Evolutionary conservation across 2,329 filamentous ascomycete genomes (phyloP).

Genomic region (Fusarium heterosporum): DNA sequence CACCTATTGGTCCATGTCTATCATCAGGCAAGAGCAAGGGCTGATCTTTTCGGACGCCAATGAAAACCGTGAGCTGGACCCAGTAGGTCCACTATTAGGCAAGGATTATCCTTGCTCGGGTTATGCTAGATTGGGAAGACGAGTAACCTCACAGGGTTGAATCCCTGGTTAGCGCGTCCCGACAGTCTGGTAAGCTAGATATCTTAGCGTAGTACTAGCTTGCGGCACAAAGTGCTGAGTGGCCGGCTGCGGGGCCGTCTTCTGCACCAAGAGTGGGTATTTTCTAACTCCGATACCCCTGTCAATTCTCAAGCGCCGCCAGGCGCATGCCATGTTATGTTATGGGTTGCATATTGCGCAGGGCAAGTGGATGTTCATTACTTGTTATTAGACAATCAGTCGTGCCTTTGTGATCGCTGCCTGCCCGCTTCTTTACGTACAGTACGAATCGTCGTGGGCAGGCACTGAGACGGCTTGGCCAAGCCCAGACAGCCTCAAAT

Average conservation of each 20-base stretch:
- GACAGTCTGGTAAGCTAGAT: conserved; percentile 53
- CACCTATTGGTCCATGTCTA: conserved; percentile 44
- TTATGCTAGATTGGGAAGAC: conserved; percentile 11
- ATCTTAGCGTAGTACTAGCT: conserved; percentile 28
- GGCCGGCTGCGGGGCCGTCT: conserved; percentile 45
- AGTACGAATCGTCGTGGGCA: conserved; percentile 16
- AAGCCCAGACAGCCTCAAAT: conserved; percentile 10
- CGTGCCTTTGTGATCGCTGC: conserved; percentile 27
- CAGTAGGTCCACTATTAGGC: not conserved
- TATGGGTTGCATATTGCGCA: conserved; percentile 39
- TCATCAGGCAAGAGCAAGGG: conserved; percentile 13
- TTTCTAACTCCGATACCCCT: conserved; percentile 39
- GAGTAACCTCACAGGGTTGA: conserved; percentile 14
- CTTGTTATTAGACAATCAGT: conserved; percentile 36
- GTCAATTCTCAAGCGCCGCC: conserved; percentile 37
- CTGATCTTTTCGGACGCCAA: conserved; percentile 35
- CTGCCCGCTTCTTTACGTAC: conserved; percentile 5
- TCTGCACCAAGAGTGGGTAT: conserved; percentile 8
- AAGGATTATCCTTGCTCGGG: conserved; percentile 27
- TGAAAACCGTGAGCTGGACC: not conserved
- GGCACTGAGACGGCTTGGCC: conserved; percentile 2
- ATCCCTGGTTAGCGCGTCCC: conserved; percentile 50
- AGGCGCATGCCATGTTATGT: conserved; percentile 34
- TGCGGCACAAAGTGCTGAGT: conserved; percentile 44
- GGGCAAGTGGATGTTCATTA: conserved; percentile 27